phyloP scores from a whole-genome alignment of 2,329 filamentous ascomycete species.

The Akanthomyces uredinophilus region DNA sequence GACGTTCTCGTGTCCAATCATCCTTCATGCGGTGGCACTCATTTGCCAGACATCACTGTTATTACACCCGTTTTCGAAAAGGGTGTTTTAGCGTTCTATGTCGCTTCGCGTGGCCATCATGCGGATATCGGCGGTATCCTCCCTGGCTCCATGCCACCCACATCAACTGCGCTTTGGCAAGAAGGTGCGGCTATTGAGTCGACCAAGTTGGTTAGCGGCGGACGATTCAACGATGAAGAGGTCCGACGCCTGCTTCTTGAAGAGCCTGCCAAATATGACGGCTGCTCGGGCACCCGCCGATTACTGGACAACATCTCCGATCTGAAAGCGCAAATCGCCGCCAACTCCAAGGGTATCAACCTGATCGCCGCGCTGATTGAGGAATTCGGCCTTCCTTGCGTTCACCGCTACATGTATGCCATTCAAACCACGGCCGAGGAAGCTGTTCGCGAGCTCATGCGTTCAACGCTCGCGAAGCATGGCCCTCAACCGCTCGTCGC shows the following conservation, averaged over 20 bases:
- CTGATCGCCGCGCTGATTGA: constrained; percentile 66
- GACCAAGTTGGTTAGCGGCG: constrained; percentile 69
- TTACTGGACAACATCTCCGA: constrained; percentile 81
- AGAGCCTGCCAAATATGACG: constrained; percentile 68
- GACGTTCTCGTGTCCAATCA: constrained; percentile 35
- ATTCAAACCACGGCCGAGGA: constrained; percentile 38
- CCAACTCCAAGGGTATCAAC: constrained; percentile 79
- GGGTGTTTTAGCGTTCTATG: constrained; percentile 41
- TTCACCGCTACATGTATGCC: constrained; percentile 53
- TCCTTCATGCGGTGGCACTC: constrained; percentile 31
- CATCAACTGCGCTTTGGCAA: constrained; percentile 60
- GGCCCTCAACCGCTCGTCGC: constrained; percentile 24
- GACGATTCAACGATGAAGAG: constrained; percentile 71
- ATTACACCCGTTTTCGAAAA: constrained; percentile 32
- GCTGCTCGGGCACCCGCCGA: constrained; percentile 73
- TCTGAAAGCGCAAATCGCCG: constrained; percentile 79
- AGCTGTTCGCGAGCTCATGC: constrained; percentile 27
- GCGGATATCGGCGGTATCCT: constrained; percentile 70
- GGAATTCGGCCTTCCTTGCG: constrained; percentile 66
- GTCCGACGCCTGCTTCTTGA: constrained; percentile 67
- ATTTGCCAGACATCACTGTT: constrained; percentile 35
- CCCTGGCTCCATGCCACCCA: constrained; percentile 77
- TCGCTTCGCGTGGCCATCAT: constrained; percentile 68
- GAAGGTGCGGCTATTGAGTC: constrained; percentile 61
- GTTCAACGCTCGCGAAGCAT: constrained; percentile 16